phyloP scores from a whole-genome alignment of 768 basidiomycete species.

The Lentinus brumalis region DNA sequence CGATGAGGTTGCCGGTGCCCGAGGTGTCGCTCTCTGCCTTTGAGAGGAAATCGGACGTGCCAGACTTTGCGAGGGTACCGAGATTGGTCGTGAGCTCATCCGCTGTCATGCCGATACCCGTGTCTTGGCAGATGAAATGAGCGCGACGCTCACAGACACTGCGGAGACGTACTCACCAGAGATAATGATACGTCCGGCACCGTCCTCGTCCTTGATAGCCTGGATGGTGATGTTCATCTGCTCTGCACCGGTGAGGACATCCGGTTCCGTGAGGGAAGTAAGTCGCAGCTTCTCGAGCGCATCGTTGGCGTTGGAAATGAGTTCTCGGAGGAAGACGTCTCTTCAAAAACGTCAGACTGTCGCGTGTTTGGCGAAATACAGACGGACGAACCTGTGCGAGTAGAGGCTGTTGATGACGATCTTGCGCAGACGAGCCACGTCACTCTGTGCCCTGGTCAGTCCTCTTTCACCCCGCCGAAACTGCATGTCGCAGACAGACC shows the following conservation, averaged over 20 bases:
- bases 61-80: conserved; percentile 95
- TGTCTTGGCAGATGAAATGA: conserved; percentile 53
- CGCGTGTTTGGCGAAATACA: neutral
- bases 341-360: conserved; percentile 35
- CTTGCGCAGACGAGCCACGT: conserved; percentile 88
- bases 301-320: conserved; percentile 94
- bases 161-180: conserved; percentile 48
- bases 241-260: conserved; percentile 65
- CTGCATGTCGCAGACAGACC: conserved; percentile 41
- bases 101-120: conserved; percentile 96
- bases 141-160: neutral
- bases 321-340: conserved; percentile 86
- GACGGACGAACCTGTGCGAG: conserved; percentile 64
- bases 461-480: too few species aligned
- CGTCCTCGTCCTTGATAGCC: conserved; percentile 66
- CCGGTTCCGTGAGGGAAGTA: conserved; percentile 76
- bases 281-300: conserved; percentile 94
- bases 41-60: conserved; percentile 91
- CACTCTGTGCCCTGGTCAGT: conserved; percentile 59
- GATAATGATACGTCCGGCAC: conserved; percentile 73
- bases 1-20: conserved; percentile 81
- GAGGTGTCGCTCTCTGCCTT: conserved; percentile 68
- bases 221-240: conserved; percentile 91
- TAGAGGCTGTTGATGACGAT: conserved; percentile 94
- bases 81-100: conserved; percentile 83